Base-by-base conservation (phyloP, 768 basidiomycete species). In the Lyophyllum semitale region DNA sequence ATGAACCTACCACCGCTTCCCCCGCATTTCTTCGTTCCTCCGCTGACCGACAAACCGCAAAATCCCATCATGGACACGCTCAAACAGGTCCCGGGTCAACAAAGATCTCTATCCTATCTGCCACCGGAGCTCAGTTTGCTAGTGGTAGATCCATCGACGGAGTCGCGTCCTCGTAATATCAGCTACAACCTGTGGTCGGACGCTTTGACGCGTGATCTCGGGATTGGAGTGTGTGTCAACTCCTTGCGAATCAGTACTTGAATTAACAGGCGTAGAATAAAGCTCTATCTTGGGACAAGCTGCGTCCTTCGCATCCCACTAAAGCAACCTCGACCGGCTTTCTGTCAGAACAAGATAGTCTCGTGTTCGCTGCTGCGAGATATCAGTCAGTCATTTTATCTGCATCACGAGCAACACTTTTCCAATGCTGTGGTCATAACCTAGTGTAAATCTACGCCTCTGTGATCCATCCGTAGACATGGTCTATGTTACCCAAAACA, bases 61-160 rank as follows among this genome's bases (percentile, higher is more conserved):
- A 85, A 93, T 66, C 90, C 89, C 2, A 89, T 91, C 58, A 73
- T 91, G 68, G 84, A 88, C 40, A 71, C 76, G 17, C 57, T 89
- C 22, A 77, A 75, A 29, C 58, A 71, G 17, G 63, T 65, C 0
- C 30, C 25, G 18, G 43, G 52, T 20, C 44, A 48, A 40, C 55
- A 37, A 13, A 56, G 56, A 22, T 38, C 55, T 45, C 58, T 61
- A 30, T 53, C 33, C 13, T 46, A 53, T 18, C 54, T 73, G 23
- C 72, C 74, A 7, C 47, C 59, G 27, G 73, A 78, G 52, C 64
- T 74, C 15, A 61, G 62, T 12, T 50, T 66, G 8, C 55, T 71
- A 9, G 60, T 68, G 1, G 26, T 69, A 59, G 68, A 62, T 48
- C 30, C 54, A 58, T 40, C 59, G 58, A 15, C 53, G 25, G 22